Percentiles rank a stretch among this genome's conserved stretches.
Evolutionary conservation across 2,329 filamentous ascomycete genomes (phyloP).

Genomic region (Colletotrichum sidae): DNA sequence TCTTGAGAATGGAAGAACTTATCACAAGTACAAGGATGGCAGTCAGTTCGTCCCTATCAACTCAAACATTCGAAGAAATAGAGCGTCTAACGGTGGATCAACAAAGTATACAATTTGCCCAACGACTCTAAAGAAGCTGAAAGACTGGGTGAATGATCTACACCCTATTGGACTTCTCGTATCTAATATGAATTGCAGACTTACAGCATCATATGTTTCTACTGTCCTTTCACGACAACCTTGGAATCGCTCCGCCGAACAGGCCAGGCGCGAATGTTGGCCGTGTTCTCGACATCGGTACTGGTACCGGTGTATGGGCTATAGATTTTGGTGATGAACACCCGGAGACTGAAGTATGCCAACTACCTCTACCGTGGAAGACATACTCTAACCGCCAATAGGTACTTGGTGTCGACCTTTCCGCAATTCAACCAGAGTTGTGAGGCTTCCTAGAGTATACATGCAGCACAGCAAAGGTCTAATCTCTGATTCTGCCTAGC

Average conservation of each 20-base stretch:
- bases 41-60: background rate
- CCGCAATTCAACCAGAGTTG: constrained; percentile 52
- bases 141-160: background rate
- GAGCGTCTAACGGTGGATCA: too few relatives aligned
- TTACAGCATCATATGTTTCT: constrained; percentile 50
- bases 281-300: constrained; percentile 57
- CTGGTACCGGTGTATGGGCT: constrained; percentile 59
- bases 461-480: too few relatives aligned
- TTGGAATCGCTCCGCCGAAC: constrained; percentile 43
- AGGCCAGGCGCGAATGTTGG: constrained; percentile 37
- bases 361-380: background rate
- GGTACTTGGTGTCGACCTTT: constrained; percentile 54
- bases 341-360: constrained; percentile 30
- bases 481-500: constrained; percentile 37
- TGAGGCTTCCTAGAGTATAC: constrained; percentile 22
- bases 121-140: constrained; percentile 23
- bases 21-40: constrained; percentile 19
- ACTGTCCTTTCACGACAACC: constrained; percentile 45
- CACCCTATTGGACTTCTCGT: background rate
- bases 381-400: constrained; percentile 4
- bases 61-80: too few relatives aligned
- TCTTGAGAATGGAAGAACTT: constrained; percentile 13
- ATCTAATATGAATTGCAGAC: constrained; percentile 38
- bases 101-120: constrained; percentile 16
- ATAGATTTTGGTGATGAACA: constrained; percentile 54